Percentiles rank a stretch among this genome's conserved stretches.
phyloP scores from a whole-genome alignment of 805 yeast genomes.

The Zygosaccharomyces lentus region DNA sequence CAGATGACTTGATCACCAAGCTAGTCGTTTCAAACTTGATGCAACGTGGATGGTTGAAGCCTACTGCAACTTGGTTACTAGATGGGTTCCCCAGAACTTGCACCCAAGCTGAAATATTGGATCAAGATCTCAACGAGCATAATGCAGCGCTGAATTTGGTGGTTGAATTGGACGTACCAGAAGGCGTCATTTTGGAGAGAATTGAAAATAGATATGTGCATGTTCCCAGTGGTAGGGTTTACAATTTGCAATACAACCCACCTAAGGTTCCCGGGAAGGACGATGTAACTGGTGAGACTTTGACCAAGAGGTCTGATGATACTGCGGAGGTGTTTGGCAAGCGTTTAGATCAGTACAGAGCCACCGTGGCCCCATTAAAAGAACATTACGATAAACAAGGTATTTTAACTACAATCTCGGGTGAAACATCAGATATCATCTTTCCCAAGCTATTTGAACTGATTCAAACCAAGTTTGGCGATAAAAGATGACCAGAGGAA shows the following conservation, averaged over 20 bases:
- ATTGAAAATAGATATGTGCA: constrained; percentile 86
- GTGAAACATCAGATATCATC: constrained; percentile 79
- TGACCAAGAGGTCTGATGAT: constrained; percentile 78
- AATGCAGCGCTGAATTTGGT: constrained; percentile 59
- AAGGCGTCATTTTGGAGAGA: constrained; percentile 70
- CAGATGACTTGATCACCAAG: constrained; percentile 63
- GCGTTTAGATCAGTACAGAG: constrained; percentile 59
- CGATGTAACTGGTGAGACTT: constrained; percentile 85
- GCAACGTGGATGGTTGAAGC: constrained; percentile 22
- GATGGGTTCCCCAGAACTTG: constrained; percentile 91
- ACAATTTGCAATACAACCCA: constrained; percentile 82
- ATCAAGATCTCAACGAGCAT: constrained; percentile 38
- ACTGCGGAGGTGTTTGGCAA: constrained; percentile 65
- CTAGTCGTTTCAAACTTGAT: constrained; percentile 51
- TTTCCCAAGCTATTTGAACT: constrained; percentile 60
- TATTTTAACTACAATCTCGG: constrained; percentile 54
- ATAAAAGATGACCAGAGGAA: not conserved
- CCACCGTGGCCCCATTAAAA: constrained; percentile 58
- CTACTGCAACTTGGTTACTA: constrained; percentile 58
- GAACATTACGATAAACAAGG: constrained; percentile 51
- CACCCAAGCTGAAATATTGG: constrained; percentile 62
- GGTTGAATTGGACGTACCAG: constrained; percentile 86
- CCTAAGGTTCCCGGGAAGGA: constrained; percentile 79
- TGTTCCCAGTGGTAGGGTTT: constrained; percentile 76
- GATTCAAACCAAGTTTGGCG: constrained; percentile 34